Conservation (phyloP, 2,329 filamentous ascomycete genomes). For the Aspergillus intermedius region DNA sequence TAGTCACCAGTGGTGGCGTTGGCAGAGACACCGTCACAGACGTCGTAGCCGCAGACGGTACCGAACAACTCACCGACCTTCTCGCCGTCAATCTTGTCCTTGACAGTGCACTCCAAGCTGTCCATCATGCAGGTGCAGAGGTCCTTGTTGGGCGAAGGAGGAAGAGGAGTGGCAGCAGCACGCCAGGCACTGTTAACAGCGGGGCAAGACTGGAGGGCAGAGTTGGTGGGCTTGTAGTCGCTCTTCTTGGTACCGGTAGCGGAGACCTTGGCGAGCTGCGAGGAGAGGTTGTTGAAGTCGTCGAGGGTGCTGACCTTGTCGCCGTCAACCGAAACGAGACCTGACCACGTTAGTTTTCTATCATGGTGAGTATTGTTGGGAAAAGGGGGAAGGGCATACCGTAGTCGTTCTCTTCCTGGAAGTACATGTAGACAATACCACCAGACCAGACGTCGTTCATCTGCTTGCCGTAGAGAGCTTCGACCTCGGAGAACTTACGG, state of each 20-base stretch:
- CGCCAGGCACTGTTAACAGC: constrained; percentile 58
- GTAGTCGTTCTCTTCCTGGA: constrained; percentile 81
- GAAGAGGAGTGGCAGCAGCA: constrained; percentile 58
- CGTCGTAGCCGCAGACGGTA: constrained; percentile 34
- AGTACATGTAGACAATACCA: constrained; percentile 98
- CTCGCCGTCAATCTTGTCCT: constrained; percentile 48
- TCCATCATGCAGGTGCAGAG: constrained; percentile 81
- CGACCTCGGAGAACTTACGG: constrained; percentile 78
- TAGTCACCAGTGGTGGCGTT: constrained; percentile 37
- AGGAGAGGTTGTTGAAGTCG: constrained; percentile 67
- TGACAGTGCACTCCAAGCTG: constrained; percentile 62
- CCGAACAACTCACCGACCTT: constrained; percentile 64
- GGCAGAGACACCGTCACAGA: constrained; percentile 35
- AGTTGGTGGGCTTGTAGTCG: constrained; percentile 67
- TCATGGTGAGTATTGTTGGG: not conserved
- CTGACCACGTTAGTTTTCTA: constrained; percentile 12
- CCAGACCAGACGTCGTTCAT: constrained; percentile 87
- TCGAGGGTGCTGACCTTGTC: constrained; percentile 58
- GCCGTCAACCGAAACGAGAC: constrained; percentile 55
- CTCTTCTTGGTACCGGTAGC: constrained; percentile 59
- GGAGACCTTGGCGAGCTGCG: constrained; percentile 59
- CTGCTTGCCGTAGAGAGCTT: constrained; percentile 65
- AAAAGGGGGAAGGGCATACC: constrained; percentile 43
- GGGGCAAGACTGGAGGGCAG: constrained; percentile 63
- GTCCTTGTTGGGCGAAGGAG: constrained; percentile 68